Conservation (phyloP, 495 filamentous ascomycete species). For the Tuber borchii region DNA sequence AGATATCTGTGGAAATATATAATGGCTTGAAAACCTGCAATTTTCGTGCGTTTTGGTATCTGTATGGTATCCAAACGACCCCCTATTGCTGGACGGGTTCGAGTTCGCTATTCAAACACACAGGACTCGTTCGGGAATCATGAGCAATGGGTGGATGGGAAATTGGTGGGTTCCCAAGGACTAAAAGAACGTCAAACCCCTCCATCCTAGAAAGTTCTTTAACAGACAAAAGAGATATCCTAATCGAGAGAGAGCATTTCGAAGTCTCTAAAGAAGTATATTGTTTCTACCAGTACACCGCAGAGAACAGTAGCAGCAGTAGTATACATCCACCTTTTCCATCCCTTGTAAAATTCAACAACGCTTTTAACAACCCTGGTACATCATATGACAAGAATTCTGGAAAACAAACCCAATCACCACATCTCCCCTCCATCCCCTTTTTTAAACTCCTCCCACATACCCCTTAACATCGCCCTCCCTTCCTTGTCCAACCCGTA, state of each 20-base stretch:
- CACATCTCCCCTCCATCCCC: slow-evolving; percentile 14
- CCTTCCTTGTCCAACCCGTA: slow-evolving; percentile 32
- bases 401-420: neutral
- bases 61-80: no score
- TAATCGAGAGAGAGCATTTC: neutral
- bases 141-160: neutral
- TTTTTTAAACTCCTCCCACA: slow-evolving; percentile 36
- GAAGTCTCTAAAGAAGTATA: neutral
- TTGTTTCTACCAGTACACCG: neutral
- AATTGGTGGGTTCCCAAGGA: neutral
- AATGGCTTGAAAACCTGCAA: no score
- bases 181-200: neutral
- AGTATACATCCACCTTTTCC: neutral
- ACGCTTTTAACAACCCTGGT: neutral
- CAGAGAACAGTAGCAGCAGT: neutral
- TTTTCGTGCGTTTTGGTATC: no score
- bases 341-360: neutral
- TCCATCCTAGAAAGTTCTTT: neutral
- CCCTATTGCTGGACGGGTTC: no score
- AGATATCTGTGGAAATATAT: no score
- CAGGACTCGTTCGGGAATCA: neutral
- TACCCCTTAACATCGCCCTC: slow-evolving; percentile 34
- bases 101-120: neutral
- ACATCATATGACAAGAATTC: neutral
- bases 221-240: neutral